Conservation (phyloP, 148 eudicot species). For the Nepenthes mirabilis region DNA sequence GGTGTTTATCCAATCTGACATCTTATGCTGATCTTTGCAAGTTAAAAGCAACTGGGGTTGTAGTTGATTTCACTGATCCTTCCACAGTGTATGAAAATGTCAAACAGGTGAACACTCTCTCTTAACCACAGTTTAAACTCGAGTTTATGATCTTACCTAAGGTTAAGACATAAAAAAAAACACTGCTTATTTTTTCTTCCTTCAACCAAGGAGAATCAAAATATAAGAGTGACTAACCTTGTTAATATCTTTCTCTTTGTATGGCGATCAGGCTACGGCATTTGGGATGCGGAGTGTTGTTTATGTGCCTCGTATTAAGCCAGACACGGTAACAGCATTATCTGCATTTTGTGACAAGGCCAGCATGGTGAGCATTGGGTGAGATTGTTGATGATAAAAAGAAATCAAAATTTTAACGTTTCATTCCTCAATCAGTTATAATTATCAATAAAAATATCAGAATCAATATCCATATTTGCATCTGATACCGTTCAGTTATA, state of each 20-base stretch:
- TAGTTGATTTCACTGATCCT: slow-evolving; percentile 85
- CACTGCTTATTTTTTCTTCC: too few relatives aligned
- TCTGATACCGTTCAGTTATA: too few relatives aligned
- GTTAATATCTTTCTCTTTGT: not conserved
- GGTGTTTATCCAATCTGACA: not conserved
- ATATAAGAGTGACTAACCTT: not conserved
- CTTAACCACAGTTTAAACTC: not conserved
- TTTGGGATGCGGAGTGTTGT: slow-evolving; percentile 89
- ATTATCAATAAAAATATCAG: not conserved
- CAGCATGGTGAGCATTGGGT: slow-evolving; percentile 87
- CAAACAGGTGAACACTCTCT: slow-evolving; percentile 47
- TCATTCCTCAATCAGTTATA: not conserved
- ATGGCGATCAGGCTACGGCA: slow-evolving; percentile 61
- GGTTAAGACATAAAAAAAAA: too few relatives aligned
- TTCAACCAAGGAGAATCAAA: too few relatives aligned
- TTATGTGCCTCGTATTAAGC: slow-evolving; percentile 64
- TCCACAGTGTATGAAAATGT: slow-evolving; percentile 82
- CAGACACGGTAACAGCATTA: slow-evolving; percentile 64
- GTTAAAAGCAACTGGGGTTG: slow-evolving; percentile 58
- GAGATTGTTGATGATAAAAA: slow-evolving; percentile 19
- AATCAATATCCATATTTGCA: not conserved
- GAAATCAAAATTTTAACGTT: not conserved
- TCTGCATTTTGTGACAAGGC: slow-evolving; percentile 91
- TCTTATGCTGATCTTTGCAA: slow-evolving; percentile 11
- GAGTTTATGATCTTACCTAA: too few relatives aligned